Conservation (phyloP, 441 rosid genomes). For the Mallotus repandus region DNA sequence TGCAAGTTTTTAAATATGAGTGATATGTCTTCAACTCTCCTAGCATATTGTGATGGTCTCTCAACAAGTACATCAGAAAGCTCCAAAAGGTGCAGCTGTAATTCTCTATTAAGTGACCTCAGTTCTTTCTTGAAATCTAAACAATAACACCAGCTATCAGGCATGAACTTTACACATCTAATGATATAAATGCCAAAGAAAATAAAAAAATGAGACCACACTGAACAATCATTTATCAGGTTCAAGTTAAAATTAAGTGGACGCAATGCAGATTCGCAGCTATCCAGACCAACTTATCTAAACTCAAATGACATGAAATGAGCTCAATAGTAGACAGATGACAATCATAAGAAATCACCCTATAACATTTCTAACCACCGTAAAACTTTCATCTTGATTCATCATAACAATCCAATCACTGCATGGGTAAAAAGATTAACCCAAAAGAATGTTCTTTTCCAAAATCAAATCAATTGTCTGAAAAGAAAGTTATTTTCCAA, state of each 20-base stretch:
- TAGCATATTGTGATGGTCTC: slow-evolving; percentile 92
- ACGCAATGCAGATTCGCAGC: neutral
- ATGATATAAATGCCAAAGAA: neutral
- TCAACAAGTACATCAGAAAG: slow-evolving; percentile 96
- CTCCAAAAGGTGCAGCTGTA: slow-evolving; percentile 86
- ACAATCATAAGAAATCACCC: neutral
- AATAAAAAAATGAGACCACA: neutral
- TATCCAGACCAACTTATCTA: neutral
- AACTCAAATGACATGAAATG: neutral
- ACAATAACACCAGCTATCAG: neutral
- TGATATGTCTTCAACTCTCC: slow-evolving; percentile 92
- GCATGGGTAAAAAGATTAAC: too few species aligned
- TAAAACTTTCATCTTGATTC: too few species aligned
- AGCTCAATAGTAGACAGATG: neutral
- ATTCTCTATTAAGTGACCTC: slow-evolving; percentile 71
- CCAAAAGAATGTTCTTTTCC: neutral
- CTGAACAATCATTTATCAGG: neutral
- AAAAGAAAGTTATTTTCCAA: too few species aligned
- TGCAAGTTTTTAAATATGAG: slow-evolving; percentile 90
- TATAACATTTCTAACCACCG: too few species aligned
- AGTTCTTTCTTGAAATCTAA: slow-evolving; percentile 87
- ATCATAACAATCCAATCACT: too few species aligned
- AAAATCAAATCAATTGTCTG: too few species aligned
- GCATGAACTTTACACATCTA: neutral
- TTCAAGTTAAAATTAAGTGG: neutral